Evolutionary conservation across 2,329 filamentous ascomycete genomes (phyloP), one percentile per base, ranked within the genome.

Genomic region (Cordyceps cateniannulata): DNA sequence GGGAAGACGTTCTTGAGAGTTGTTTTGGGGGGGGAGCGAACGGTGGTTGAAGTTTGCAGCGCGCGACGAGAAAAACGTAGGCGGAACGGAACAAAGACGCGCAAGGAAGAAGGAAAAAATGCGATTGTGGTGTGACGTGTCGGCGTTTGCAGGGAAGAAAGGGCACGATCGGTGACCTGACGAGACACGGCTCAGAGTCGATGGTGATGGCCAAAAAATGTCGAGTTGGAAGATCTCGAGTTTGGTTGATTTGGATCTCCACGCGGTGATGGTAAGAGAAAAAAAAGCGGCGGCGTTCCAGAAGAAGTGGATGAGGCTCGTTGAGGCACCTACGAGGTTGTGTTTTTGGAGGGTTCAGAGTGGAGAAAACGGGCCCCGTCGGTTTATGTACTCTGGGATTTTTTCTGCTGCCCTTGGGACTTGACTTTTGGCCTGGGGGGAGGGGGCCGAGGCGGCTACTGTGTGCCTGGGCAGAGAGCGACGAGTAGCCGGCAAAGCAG

Each of bases 21-120:
- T 68, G 62, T 64, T 59, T 67, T 63, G n/a, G 42, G 42, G 42
- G 42, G 57, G 64, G 63, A 60, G 62, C 60, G 53, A 62, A 44
- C 52, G 65, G 60, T 51, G 3, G 56, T 59, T 47, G 56, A 57
- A 32, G 35, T 8, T 2, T 50, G 22, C 38, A 22, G 47, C 22
- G 32, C 32, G 56, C 59, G 48, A 59, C 20, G 52, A 22, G 32
- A 35, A 57, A 59, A 54, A 59, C 25, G 49, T 6, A 47, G 25
- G 53, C 53, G 20, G n/a, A n/a, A n/a, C n/a, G 16, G 18, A 42
- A 35, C 6, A 35, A 35, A n/a, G 18, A n/a, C 14, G 38, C 32
- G 32, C 32, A 24, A 4, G 32, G 48, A 32, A 25, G 20, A 25
- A 20, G n/a, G n/a, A n/a, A 45, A 60, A 48, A 38, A 24, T 47